Base-by-base conservation (phyloP, 331 rosid genomes). In the Pyracantha coccinea region DNA sequence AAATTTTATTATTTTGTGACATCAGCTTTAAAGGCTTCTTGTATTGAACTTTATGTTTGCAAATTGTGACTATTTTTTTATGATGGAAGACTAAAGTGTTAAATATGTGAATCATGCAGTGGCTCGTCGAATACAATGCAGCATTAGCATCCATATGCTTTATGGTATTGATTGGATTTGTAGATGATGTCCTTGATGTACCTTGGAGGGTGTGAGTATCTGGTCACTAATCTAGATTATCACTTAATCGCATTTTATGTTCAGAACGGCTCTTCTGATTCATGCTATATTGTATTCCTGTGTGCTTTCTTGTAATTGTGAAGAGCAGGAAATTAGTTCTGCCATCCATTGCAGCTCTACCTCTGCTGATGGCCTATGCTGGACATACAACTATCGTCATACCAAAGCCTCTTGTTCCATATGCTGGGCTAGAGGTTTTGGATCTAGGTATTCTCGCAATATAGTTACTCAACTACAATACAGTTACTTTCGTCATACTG, bases 201-300 rank as follows among this genome's bases (percentile, higher is more conserved):
- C 97, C 99, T 16, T 94, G 99, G 97, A 92, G 99, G 82, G 97
- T 94, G 99, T 94, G 81, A 92, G 99, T 90, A 80, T 78, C 52
- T 4, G 4, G 29, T 58, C 54, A 50, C 55, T n/a, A 62, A 71
- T 52, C 45, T 73, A 20, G 2, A 13, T 44, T 64, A 53, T 35
- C 23, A 28, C 45, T 32, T 23, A n/a, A 31, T 6, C 9, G 12
- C 8, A 67, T 61, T 79, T 54, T 69, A 69, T 70, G 45, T 38
- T 38, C 45, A 38, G 45, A 38, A 47, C 76, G 41, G 54, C 55
- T 68, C 55, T 86, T 58, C 38, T 63, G 25, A 77, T 76, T 79
- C 74, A 69, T 74, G 53, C 41, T 78, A 13, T 50, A 76, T 74
- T 61, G 31, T 31, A 50, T 68, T 78, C 15, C 61, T 70, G 71